Evolutionary conservation across 2,329 filamentous ascomycete species (phyloP).

Genomic region (Colletotrichum kahawae): DNA sequence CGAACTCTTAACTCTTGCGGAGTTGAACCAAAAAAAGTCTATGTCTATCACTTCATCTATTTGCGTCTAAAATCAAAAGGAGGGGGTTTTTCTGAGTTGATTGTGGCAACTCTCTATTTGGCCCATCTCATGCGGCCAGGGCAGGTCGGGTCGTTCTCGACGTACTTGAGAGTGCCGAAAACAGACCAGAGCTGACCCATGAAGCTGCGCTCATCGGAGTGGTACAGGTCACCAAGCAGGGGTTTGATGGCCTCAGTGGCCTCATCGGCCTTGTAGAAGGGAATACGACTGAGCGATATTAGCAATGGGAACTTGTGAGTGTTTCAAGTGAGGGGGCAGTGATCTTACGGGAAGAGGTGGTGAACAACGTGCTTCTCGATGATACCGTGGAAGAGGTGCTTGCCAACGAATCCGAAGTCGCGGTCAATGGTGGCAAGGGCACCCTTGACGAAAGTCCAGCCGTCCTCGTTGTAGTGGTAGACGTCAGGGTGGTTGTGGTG

Average conservation of each 20-base stretch:
- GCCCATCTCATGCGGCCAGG: conserved; percentile 42
- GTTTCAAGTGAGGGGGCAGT: neutral
- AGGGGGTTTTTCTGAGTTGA: neutral
- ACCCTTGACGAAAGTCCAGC: conserved; percentile 67
- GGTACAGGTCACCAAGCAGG: conserved; percentile 61
- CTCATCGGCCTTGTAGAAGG: conserved; percentile 65
- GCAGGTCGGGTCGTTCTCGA: conserved; percentile 43
- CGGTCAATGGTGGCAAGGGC: conserved; percentile 67
- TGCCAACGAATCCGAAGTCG: conserved; percentile 65
- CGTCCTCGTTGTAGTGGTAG: conserved; percentile 57
- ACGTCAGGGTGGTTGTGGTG: conserved; percentile 69
- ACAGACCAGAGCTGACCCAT: conserved; percentile 49
- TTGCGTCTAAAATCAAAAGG: neutral
- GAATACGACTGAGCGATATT: conserved; percentile 46
- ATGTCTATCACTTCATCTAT: conserved; percentile 5
- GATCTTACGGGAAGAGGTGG: conserved; percentile 60
- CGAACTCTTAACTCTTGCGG: neutral
- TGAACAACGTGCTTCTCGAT: conserved; percentile 65
- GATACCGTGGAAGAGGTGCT: conserved; percentile 68
- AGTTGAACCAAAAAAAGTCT: neutral
- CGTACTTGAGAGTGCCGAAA: conserved; percentile 53
- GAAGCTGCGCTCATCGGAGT: conserved; percentile 48
- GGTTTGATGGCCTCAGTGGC: conserved; percentile 62
- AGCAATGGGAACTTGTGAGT: neutral
- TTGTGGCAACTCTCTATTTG: conserved; percentile 4